A percentile compares a stretch with the other conserved stretches of the same genome.
Evolutionary conservation across 2,329 filamentous ascomycete genomes (phyloP).

Genomic region (Aspergillus tubingensis): DNA sequence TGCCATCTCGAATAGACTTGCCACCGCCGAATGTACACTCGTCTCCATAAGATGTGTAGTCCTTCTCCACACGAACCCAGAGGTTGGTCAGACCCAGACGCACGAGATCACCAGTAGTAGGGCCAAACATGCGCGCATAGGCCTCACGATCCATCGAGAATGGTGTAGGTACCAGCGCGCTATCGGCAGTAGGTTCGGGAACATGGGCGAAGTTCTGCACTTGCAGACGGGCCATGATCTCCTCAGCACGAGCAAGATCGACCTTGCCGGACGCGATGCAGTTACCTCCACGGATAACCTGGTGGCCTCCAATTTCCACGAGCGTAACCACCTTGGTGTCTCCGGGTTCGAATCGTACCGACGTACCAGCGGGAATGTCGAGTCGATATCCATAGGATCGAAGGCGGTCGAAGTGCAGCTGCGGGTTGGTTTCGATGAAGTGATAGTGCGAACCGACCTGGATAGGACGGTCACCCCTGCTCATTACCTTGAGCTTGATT

Average conservation of each 20-base stretch:
- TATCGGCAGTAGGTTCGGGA: constrained; percentile 64
- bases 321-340: constrained; percentile 87
- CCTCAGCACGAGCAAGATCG: constrained; percentile 62
- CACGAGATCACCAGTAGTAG: constrained; percentile 84
- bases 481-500: constrained; percentile 75
- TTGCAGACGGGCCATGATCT: constrained; percentile 68
- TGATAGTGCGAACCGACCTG: constrained; percentile 95
- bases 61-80: constrained; percentile 87
- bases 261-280: constrained; percentile 72
- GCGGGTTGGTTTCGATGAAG: constrained; percentile 91
- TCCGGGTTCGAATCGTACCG: constrained; percentile 89
- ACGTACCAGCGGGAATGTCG: constrained; percentile 88
- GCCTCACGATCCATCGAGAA: constrained; percentile 74
- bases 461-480: constrained; percentile 83
- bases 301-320: constrained; percentile 81
- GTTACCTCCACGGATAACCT: constrained; percentile 83
- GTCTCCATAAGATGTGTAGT: constrained; percentile 82
- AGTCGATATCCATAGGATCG: constrained; percentile 81
- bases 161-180: constrained; percentile 56
- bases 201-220: constrained; percentile 75
- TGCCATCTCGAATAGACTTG: constrained; percentile 90
- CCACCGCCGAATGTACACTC: constrained; percentile 95
- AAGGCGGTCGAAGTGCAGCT: constrained; percentile 82
- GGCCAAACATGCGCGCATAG: constrained; percentile 89
- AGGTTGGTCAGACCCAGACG: constrained; percentile 80